These are phyloP conservation scores for Porphyrellus cyaneotinctus DNA, from an alignment of 768 basidiomycete genomes.

Conservation along the genomic window DNA sequence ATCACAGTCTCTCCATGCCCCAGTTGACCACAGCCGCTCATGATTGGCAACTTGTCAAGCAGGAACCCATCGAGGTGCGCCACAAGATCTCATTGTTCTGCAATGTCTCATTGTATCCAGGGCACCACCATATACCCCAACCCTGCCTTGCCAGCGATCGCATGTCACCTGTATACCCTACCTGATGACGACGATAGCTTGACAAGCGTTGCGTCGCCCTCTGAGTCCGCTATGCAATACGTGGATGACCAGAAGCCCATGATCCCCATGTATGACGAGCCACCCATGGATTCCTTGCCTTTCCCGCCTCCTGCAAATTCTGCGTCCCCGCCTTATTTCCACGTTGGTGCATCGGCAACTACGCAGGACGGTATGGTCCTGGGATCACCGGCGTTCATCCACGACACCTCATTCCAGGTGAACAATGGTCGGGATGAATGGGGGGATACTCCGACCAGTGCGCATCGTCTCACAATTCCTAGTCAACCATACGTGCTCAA, in stretches of 20 bases:
- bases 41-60: constrained; percentile 24
- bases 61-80: constrained; percentile 26
- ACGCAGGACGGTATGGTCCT: constrained; percentile 13
- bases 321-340: constrained; percentile 22
- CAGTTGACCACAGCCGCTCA: not conserved
- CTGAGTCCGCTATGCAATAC: constrained; percentile 4
- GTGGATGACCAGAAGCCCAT: constrained; percentile 13
- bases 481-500: constrained; percentile 20
- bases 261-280: constrained; percentile 11
- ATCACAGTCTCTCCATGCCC: not conserved
- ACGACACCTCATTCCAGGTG: constrained; percentile 8
- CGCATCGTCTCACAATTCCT: constrained; percentile 3
- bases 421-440: constrained; percentile 18
- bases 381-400: constrained; percentile 14
- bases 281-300: constrained; percentile 32
- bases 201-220: not conserved
- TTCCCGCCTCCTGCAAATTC: constrained; percentile 26
- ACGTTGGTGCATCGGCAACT: constrained; percentile 9
- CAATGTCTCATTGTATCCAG: constrained; percentile 16
- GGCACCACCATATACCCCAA: constrained; percentile 1
- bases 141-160: constrained; percentile 10
- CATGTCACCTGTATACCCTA: constrained; percentile 15
- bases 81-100: not conserved
- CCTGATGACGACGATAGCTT: constrained; percentile 15
- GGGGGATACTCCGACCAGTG: constrained; percentile 13